Percentiles rank a stretch among this genome's conserved stretches.
Evolutionary conservation across 768 basidiomycete species (phyloP).

Genomic region (Boletus patriciae): DNA sequence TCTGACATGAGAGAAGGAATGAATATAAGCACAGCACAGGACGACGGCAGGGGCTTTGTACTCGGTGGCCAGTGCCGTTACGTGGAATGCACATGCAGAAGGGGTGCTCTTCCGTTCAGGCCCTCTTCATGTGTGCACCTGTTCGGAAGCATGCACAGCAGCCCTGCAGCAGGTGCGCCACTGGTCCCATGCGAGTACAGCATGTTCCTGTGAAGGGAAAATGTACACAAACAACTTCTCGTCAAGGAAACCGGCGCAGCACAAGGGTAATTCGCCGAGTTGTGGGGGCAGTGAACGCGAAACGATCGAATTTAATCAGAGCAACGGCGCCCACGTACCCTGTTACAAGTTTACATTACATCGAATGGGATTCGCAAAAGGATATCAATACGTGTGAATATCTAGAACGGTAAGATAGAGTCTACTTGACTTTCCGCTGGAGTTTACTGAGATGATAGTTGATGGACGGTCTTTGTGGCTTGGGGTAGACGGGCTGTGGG

Average conservation of each 20-base stretch:
- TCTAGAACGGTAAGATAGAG: conserved; percentile 19
- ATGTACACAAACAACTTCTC: background rate
- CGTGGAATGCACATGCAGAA: conserved; percentile 16
- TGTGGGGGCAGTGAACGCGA: background rate
- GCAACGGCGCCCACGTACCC: background rate
- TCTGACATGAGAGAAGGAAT: conserved; percentile 33
- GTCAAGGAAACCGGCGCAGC: conserved; percentile 4
- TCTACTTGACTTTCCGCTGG: conserved; percentile 70
- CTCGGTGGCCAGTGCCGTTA: conserved; percentile 4
- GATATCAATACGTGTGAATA: conserved; percentile 16
- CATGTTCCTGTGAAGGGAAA: conserved; percentile 14
- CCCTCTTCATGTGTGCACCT: conserved; percentile 9
- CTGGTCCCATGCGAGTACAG: conserved; percentile 19
- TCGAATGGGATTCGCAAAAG: conserved; percentile 15
- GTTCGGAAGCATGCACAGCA: conserved; percentile 18
- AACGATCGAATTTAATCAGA: background rate
- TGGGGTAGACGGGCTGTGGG: conserved; percentile 63
- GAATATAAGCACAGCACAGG: conserved; percentile 11
- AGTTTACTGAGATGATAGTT: conserved; percentile 88
- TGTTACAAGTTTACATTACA: conserved; percentile 19
- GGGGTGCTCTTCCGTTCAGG: conserved; percentile 9
- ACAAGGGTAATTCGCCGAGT: background rate
- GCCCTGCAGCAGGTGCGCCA: conserved; percentile 13
- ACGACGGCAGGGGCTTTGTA: conserved; percentile 25
- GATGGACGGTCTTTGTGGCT: conserved; percentile 71